Evolutionary conservation across 148 eudicot genomes (phyloP), one percentile per base, ranked within the genome.

Genomic region (Rhododendron henanense): DNA sequence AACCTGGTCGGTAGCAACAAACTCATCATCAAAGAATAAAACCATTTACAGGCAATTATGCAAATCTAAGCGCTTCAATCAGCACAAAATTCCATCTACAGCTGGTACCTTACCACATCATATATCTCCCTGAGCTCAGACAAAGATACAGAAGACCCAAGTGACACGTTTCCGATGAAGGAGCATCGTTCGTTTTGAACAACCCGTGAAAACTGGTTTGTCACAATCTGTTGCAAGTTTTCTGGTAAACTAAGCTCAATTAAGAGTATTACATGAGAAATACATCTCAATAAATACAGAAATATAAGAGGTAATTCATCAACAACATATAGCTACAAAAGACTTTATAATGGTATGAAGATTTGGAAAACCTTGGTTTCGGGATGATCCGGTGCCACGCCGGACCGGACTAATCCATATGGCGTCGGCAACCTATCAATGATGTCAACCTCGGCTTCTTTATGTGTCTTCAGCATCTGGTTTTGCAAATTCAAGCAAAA

Each of bases 311-410:
- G 81, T 65, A 76, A 57, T 63, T 33, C 86, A 74, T 84, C n/a
- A 55, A 39, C 25, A 35, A 51, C 37, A 10, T 4, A 55, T 18
- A 18, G 47, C 8, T 33, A 69, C 65, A 19, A 15, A 8, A 41
- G 11, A 31, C 75, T 28, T 21, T 11, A 11, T 11, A 69, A 13
- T 25, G 50, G 39, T 47, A 18, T 47, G 85, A 48, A 59, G 79
- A 37, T 67, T 50, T 15, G 25, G 4, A 31, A 73, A 39, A 93
- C 98, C 96, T 96, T 96, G 1, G 99, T 96, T 87, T 96, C 98
- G 48, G 96, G 99, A 92, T 96, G 98, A 91, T 96, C 99, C 53
- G 99, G 98, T 33, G 98, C 99, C 81, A 96, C 99, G 9, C 99
- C 99, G 9, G 96, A 93, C 18, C 99, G 94, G 18, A 97, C 92